A percentile compares a stretch with the other conserved stretches of the same genome.
phyloP scores from a whole-genome alignment of 2,329 filamentous ascomycete genomes.

The Leptographium wingfieldii region DNA sequence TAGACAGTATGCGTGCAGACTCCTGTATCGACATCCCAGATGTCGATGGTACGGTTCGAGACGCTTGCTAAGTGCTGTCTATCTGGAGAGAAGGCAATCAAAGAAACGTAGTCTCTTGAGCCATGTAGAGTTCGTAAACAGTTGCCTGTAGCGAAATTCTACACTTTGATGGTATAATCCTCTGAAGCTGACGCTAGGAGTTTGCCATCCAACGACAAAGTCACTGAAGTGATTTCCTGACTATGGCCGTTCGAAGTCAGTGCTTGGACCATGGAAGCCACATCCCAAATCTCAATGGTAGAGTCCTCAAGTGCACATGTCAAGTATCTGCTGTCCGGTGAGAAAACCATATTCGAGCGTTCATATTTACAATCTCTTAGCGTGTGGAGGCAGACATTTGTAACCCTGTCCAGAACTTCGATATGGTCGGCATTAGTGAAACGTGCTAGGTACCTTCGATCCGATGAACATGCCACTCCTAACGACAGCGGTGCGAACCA shows the following conservation, averaged over 20 bases:
- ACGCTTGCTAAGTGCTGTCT: too few relatives aligned
- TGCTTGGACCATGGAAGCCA: not conserved
- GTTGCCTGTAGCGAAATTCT: too few relatives aligned
- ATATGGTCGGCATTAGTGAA: not conserved
- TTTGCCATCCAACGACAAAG: too few relatives aligned
- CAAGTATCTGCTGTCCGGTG: not conserved
- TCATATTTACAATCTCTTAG: not conserved
- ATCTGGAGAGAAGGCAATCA: too few relatives aligned
- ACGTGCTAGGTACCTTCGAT: not conserved
- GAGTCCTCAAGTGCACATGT: not conserved
- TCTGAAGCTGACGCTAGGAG: too few relatives aligned
- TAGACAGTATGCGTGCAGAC: not conserved
- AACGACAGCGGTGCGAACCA: too few relatives aligned
- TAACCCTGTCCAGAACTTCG: not conserved
- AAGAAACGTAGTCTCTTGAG: too few relatives aligned
- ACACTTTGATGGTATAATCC: too few relatives aligned
- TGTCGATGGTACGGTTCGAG: too few relatives aligned
- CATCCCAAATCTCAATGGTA: not conserved
- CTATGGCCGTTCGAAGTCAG: not conserved
- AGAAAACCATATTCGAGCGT: not conserved
- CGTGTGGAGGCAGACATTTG: not conserved
- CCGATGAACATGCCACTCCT: not conserved
- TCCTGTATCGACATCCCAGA: too few relatives aligned
- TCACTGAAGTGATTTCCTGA: too few relatives aligned
- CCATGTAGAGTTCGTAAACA: too few relatives aligned